Evolutionary conservation across 2,329 filamentous ascomycete genomes (phyloP).

Genomic region (Geosmithia putterillii): DNA sequence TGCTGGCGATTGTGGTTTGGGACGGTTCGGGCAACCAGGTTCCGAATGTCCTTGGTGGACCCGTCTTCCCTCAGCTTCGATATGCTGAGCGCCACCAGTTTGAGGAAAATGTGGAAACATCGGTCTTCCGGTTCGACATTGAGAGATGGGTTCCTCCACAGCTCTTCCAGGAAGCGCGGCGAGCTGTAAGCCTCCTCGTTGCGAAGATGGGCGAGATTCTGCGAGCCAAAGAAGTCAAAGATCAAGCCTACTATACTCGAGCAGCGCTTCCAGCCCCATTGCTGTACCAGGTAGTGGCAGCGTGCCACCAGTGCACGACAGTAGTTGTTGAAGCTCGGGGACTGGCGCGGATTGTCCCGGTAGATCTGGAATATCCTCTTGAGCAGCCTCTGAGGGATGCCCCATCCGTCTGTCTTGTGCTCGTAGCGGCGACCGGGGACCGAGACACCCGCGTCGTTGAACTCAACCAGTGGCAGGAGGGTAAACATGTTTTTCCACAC

Average conservation of each 20-base stretch:
- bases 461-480: conserved; percentile 47
- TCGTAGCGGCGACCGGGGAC: conserved; percentile 17
- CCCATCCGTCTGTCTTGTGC: conserved; percentile 41
- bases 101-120: conserved; percentile 57
- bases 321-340: conserved; percentile 53
- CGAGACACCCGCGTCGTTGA: conserved; percentile 41
- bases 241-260: conserved; percentile 45
- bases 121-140: conserved; percentile 40
- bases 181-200: conserved; percentile 53
- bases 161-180: conserved; percentile 46
- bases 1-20: conserved; percentile 56
- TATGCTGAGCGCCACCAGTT: conserved; percentile 47
- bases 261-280: conserved; percentile 54
- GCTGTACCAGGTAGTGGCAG: conserved; percentile 49
- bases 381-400: conserved; percentile 42
- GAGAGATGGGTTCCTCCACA: conserved; percentile 33
- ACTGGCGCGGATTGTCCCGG: conserved; percentile 38
- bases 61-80: conserved; percentile 33
- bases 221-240: conserved; percentile 56
- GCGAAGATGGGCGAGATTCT: conserved; percentile 47
- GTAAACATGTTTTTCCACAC: conserved; percentile 48
- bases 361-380: conserved; percentile 48
- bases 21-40: conserved; percentile 47
- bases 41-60: conserved; percentile 44
- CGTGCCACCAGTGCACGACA: conserved; percentile 45